These are phyloP conservation scores for Globisporangium spiculum DNA, from an alignment of 352 stramenopile genomes.

Conservation along the genomic window DNA sequence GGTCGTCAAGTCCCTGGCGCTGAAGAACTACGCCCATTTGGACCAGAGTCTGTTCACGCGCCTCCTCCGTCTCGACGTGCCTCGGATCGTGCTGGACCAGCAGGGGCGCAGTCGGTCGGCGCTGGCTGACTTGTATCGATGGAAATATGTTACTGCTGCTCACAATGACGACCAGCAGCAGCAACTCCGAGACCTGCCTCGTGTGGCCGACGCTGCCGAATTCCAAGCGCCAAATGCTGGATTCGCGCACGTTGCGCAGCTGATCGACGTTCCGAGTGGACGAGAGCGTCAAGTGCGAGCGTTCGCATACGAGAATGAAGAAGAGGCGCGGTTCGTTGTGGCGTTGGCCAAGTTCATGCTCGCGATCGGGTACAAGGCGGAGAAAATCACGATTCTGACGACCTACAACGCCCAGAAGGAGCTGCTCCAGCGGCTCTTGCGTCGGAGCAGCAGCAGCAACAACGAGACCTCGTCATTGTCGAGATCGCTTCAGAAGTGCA, in stretches of 20 bases:
- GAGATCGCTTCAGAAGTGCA: slow-evolving; percentile 16
- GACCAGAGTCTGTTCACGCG: slow-evolving; percentile 96
- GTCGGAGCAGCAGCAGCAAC: slow-evolving; percentile 10
- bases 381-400: slow-evolving; percentile 93
- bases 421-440: slow-evolving; percentile 88
- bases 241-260: slow-evolving; percentile 87
- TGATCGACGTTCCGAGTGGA: slow-evolving; percentile 78
- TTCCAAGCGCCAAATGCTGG: slow-evolving; percentile 83
- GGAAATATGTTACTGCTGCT: slow-evolving; percentile 1
- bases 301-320: slow-evolving; percentile 94
- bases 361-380: slow-evolving; percentile 88
- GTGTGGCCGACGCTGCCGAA: slow-evolving; percentile 7
- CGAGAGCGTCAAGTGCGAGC: slow-evolving; percentile 71
- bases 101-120: slow-evolving; percentile 4
- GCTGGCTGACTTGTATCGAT: slow-evolving; percentile 13
- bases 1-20: slow-evolving; percentile 85
- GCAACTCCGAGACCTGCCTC: slow-evolving; percentile 6
- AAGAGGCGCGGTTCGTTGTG: slow-evolving; percentile 94
- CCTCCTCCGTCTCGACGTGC: slow-evolving; percentile 91
- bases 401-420: slow-evolving; percentile 95
- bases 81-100: slow-evolving; percentile 85
- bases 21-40: slow-evolving; percentile 89
- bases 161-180: neutral
- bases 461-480: neutral
- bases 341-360: slow-evolving; percentile 92